phyloP scores from a whole-genome alignment of 495 filamentous ascomycete species.

The Penicillium nucicola region DNA sequence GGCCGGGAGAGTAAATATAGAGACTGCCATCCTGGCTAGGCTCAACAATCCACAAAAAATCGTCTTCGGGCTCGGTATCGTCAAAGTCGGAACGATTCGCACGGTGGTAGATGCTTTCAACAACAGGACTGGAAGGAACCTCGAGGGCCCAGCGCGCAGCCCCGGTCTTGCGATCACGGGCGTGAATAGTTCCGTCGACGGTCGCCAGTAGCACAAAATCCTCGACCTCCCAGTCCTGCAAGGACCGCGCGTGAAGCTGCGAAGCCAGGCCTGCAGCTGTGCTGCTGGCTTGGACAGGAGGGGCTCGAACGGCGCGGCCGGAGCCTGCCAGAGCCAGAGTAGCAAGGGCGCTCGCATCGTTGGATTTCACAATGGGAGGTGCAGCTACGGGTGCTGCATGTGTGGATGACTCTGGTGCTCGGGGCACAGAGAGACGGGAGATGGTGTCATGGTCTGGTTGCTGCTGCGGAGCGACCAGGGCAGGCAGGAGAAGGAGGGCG shows the following conservation, averaged over 20 bases:
- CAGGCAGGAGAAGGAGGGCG: constrained; percentile 42
- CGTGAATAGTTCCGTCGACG: constrained; percentile 94
- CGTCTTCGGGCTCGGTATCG: constrained; percentile 62
- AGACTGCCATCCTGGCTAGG: constrained; percentile 83
- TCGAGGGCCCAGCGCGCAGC: constrained; percentile 78
- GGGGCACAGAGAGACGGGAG: constrained; percentile 31
- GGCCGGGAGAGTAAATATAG: constrained; percentile 76
- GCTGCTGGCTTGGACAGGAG: constrained; percentile 64
- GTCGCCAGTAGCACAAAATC: constrained; percentile 99
- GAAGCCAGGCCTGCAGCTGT: constrained; percentile 68
- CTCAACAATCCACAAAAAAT: constrained; percentile 95
- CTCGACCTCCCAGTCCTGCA: constrained; percentile 99
- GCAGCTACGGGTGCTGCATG: constrained; percentile 18
- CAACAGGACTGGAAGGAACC: constrained; percentile 73
- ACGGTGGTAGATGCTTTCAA: constrained; percentile 82
- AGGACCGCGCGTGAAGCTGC: constrained; percentile 83
- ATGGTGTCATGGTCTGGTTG: constrained; percentile 37
- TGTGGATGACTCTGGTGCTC: constrained; percentile 19
- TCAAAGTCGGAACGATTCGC: constrained; percentile 61
- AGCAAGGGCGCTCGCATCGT: constrained; percentile 90
- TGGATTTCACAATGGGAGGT: constrained; percentile 45
- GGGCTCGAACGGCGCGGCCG: constrained; percentile 76
- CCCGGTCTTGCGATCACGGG: constrained; percentile 84
- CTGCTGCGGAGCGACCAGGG: constrained; percentile 50
- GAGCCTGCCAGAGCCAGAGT: constrained; percentile 85